A percentile compares a stretch with the other conserved stretches of the same genome.
phyloP scores from a whole-genome alignment of 768 basidiomycete species.

The Roridomyces roridus region DNA sequence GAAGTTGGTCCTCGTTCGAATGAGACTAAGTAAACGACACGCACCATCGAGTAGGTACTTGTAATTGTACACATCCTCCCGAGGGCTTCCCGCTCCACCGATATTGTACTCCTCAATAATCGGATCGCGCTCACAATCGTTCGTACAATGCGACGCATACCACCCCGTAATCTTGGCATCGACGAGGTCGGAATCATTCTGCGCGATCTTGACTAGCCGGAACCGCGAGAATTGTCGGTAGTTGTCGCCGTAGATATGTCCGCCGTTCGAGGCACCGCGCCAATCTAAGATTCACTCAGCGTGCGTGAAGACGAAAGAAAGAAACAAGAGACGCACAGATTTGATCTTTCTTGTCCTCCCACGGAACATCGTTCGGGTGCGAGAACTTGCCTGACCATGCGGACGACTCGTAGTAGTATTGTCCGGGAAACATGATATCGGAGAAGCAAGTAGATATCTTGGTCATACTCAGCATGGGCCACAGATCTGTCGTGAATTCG shows the following conservation, averaged over 20 bases:
- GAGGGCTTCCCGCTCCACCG: background rate
- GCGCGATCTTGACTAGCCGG: background rate
- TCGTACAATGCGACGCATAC: background rate
- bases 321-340: background rate
- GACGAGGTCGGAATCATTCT: background rate
- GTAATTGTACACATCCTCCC: conserved; percentile 2
- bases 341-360: background rate
- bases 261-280: conserved; percentile 7
- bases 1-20: too few species aligned
- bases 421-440: conserved; percentile 6
- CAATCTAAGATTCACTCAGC: too few species aligned
- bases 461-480: conserved; percentile 3
- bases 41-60: conserved; percentile 1
- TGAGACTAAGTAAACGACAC: too few species aligned
- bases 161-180: conserved; percentile 5
- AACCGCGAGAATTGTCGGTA: conserved; percentile 9
- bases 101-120: conserved; percentile 5
- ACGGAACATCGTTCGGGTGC: background rate
- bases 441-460: conserved; percentile 4
- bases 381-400: background rate
- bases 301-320: too few species aligned
- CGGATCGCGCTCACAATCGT: background rate
- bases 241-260: conserved; percentile 10
- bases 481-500: conserved; percentile 6
- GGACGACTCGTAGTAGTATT: background rate